phyloP scores from a whole-genome alignment of 2,329 filamentous ascomycete genomes.

The Fusarium agapanthi region DNA sequence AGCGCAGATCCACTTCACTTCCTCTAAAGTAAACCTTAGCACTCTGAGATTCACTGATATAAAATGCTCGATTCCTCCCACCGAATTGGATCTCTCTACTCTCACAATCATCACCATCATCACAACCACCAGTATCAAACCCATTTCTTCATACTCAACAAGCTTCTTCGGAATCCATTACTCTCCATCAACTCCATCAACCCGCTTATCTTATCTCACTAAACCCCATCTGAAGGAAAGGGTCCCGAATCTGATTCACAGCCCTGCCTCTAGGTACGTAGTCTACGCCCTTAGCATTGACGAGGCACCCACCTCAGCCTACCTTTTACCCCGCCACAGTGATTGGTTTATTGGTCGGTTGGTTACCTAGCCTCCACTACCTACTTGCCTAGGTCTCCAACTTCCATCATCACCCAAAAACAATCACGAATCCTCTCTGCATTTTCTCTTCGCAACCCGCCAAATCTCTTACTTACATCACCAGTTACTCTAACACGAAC shows the following conservation, averaged over 20 bases:
- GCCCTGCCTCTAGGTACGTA: conserved; percentile 29
- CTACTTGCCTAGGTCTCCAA: conserved; percentile 19
- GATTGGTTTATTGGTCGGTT: conserved; percentile 29
- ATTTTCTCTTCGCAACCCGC: background rate
- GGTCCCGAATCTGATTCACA: conserved; percentile 17
- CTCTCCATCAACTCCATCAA: background rate
- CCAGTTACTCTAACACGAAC: background rate
- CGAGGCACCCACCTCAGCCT: conserved; percentile 24
- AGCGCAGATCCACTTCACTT: conserved; percentile 11
- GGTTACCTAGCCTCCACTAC: conserved; percentile 8
- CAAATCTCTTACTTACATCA: conserved; percentile 8
- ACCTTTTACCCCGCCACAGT: conserved; percentile 37
- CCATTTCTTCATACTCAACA: background rate
- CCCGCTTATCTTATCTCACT: background rate
- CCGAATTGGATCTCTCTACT: background rate
- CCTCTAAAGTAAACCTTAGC: background rate
- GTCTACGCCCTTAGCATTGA: background rate
- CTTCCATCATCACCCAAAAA: conserved; percentile 34
- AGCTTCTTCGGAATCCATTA: background rate
- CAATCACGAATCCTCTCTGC: conserved; percentile 12
- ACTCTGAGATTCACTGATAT: background rate
- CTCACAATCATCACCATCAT: background rate
- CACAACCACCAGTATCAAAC: background rate
- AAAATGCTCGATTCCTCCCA: background rate
- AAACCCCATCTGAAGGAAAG: conserved; percentile 13